Conservation (phyloP, 306 rosid species). For the Betula pendula region DNA sequence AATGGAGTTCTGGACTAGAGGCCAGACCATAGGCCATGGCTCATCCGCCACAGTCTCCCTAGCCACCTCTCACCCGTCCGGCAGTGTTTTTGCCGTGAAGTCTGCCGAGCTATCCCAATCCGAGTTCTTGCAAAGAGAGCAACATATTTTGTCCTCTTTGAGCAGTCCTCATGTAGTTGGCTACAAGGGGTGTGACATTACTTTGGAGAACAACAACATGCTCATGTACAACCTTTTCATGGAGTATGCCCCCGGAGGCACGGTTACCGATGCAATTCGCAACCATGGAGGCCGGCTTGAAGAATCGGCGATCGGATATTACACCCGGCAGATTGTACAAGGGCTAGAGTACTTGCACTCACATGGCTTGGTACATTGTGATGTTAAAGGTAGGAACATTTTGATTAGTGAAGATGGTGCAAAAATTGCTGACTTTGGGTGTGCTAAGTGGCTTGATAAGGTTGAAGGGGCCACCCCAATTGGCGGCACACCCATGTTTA, state of each 20-base stretch:
- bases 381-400: slow-evolving; percentile 76
- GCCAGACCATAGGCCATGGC: slow-evolving; percentile 68
- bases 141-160: slow-evolving; percentile 56
- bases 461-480: slow-evolving; percentile 14
- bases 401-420: slow-evolving; percentile 58
- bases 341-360: slow-evolving; percentile 78
- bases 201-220: slow-evolving; percentile 48
- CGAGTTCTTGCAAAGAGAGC: slow-evolving; percentile 56
- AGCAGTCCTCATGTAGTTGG: slow-evolving; percentile 54
- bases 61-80: slow-evolving; percentile 41
- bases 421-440: slow-evolving; percentile 84
- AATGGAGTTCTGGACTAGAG: slow-evolving; percentile 88
- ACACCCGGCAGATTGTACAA: slow-evolving; percentile 43
- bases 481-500: slow-evolving; percentile 80
- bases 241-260: slow-evolving; percentile 67
- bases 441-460: slow-evolving; percentile 47
- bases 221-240: slow-evolving; percentile 67
- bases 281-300: slow-evolving; percentile 40
- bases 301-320: slow-evolving; percentile 34
- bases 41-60: slow-evolving; percentile 75
- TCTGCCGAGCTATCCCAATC: slow-evolving; percentile 58
- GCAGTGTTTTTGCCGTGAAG: slow-evolving; percentile 61
- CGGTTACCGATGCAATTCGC: slow-evolving; percentile 39
- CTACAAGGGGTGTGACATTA: slow-evolving; percentile 62
- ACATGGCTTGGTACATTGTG: slow-evolving; percentile 78